phyloP scores from a whole-genome alignment of 495 filamentous ascomycete genomes.

The Hypomontagnella submonticulosa region DNA sequence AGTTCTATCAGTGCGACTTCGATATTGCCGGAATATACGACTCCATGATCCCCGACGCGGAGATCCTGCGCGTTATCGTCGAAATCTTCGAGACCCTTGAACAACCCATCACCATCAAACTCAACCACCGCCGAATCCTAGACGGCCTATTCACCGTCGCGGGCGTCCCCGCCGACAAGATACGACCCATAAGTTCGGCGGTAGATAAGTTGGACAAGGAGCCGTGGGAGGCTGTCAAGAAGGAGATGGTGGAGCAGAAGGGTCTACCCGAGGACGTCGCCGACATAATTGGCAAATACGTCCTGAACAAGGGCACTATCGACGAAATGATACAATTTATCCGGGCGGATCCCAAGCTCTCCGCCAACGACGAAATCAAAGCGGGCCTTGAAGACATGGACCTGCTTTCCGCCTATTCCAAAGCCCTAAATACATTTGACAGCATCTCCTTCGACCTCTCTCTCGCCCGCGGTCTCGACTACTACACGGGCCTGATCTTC shows the following conservation, averaged over 20 bases:
- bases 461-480: constrained; percentile 76
- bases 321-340: constrained; percentile 69
- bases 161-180: constrained; percentile 78
- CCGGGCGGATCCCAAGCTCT: constrained; percentile 63
- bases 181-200: constrained; percentile 76
- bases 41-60: constrained; percentile 82
- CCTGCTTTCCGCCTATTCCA: constrained; percentile 75
- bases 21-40: constrained; percentile 83
- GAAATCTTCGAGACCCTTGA: constrained; percentile 78
- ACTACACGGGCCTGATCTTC: constrained; percentile 86
- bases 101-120: constrained; percentile 73
- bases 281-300: constrained; percentile 77
- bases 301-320: constrained; percentile 68
- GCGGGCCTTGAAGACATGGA: constrained; percentile 77
- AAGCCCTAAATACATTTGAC: constrained; percentile 72
- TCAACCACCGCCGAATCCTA: constrained; percentile 83
- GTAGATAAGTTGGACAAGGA: constrained; percentile 87
- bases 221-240: constrained; percentile 79
- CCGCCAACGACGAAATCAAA: constrained; percentile 68
- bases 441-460: constrained; percentile 58
- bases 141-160: constrained; percentile 81
- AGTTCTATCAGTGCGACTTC: constrained; percentile 90
- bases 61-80: constrained; percentile 75
- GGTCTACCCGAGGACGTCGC: constrained; percentile 71
- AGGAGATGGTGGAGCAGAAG: constrained; percentile 84